Evolutionary conservation across 2,329 filamentous ascomycete genomes (phyloP).

Genomic region (Aspergillus tanneri): DNA sequence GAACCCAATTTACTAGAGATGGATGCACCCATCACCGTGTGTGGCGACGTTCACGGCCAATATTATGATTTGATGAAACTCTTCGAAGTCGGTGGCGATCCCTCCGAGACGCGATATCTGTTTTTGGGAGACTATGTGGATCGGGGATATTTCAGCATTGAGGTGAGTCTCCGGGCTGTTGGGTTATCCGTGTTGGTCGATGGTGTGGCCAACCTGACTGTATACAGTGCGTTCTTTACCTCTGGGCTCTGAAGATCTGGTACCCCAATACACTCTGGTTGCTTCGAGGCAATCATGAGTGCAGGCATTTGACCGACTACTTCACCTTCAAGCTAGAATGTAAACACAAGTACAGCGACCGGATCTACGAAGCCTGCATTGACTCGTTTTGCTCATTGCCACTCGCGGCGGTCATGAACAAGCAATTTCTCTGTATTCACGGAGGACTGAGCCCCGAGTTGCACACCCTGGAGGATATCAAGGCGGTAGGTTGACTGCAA

Average conservation of each 20-base stretch:
- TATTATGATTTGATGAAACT: constrained; percentile 99
- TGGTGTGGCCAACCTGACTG: constrained; percentile 12
- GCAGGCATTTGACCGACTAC: constrained; percentile 97
- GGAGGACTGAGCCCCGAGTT: constrained; percentile 93
- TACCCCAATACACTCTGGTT: constrained; percentile 97
- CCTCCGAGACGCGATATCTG: constrained; percentile 91
- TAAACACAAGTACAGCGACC: constrained; percentile 99
- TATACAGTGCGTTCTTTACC: constrained; percentile 82
- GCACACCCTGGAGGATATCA: constrained; percentile 91
- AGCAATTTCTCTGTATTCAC: constrained; percentile 98
- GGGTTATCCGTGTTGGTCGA: not conserved
- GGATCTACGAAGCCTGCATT: constrained; percentile 95
- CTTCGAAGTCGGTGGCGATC: constrained; percentile 96
- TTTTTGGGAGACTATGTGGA: constrained; percentile 98
- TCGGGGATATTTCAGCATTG: constrained; percentile 97
- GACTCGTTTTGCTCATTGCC: constrained; percentile 95
- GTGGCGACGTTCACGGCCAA: constrained; percentile 96
- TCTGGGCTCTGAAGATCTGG: constrained; percentile 98
- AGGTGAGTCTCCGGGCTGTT: constrained; percentile 51
- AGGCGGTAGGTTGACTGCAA: constrained; percentile 61
- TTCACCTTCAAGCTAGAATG: constrained; percentile 99
- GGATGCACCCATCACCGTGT: constrained; percentile 98
- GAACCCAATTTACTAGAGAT: constrained; percentile 98
- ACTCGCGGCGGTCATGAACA: constrained; percentile 98
- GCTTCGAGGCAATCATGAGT: constrained; percentile 96